These are phyloP conservation scores for Lomentospora prolificans DNA, from an alignment of 2,329 filamentous ascomycete species.

Conservation along the genomic window DNA sequence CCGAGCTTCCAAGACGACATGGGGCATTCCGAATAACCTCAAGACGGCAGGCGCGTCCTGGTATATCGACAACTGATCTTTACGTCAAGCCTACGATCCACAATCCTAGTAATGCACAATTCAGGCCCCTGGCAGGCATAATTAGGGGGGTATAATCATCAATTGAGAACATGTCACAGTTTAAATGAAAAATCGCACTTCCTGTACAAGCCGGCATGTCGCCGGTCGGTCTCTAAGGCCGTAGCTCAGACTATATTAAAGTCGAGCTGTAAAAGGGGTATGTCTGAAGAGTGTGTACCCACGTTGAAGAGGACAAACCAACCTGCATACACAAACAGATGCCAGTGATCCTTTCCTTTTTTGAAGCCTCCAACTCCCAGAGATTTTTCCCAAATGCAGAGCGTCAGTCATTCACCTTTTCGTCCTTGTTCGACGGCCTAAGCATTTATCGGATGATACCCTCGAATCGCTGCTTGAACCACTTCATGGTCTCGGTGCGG, in stretches of 20 bases:
- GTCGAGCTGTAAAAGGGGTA: conserved; percentile 42
- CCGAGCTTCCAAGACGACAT: no score
- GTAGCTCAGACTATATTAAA: conserved; percentile 48
- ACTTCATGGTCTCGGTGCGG: conserved; percentile 92
- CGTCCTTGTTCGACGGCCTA: conserved; percentile 6
- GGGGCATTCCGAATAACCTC: no score
- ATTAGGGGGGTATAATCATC: conserved; percentile 5
- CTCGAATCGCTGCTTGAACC: conserved; percentile 87
- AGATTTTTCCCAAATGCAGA: conserved; percentile 15
- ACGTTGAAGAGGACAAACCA: conserved; percentile 20
- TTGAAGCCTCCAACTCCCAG: conserved; percentile 13
- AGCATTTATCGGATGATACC: conserved; percentile 90
- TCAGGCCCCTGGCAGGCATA: no score
- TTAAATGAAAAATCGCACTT: conserved; percentile 15
- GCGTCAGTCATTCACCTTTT: conserved; percentile 14
- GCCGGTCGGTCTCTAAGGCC: conserved; percentile 69
- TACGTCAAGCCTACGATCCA: neutral
- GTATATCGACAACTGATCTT: no score
- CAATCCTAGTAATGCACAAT: no score
- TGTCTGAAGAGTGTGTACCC: neutral
- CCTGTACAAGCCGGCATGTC: conserved; percentile 49
- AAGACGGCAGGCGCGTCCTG: no score
- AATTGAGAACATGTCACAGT: conserved; percentile 24
- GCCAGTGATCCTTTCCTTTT: conserved; percentile 19
- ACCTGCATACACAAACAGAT: conserved; percentile 22